Conservation (phyloP, 2,329 filamentous ascomycete species). For the Tolypocladium tropicale region DNA sequence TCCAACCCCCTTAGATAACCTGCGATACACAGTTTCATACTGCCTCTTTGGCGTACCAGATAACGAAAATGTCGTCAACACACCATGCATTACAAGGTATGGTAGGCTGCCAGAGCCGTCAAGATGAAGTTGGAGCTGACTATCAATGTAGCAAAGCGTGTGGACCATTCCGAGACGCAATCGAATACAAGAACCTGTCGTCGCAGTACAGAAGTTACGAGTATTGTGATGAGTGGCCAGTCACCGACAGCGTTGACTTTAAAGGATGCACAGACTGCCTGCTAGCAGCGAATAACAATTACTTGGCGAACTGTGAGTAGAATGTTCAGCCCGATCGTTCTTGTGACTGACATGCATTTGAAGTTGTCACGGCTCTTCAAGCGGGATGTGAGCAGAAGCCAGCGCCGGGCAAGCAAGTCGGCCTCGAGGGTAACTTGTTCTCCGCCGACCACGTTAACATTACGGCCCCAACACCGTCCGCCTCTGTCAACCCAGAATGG, state of each 20-base stretch:
- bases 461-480: conserved; percentile 34
- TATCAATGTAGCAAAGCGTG: conserved; percentile 36
- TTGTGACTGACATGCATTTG: conserved; percentile 10
- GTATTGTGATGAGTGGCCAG: conserved; percentile 42
- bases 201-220: conserved; percentile 34
- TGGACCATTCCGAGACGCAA: conserved; percentile 32
- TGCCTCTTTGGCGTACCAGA: conserved; percentile 43
- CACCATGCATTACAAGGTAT: conserved; percentile 43
- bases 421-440: conserved; percentile 42
- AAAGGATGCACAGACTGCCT: conserved; percentile 38
- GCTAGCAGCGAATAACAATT: conserved; percentile 21
- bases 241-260: conserved; percentile 24
- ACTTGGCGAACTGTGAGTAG: conserved; percentile 43
- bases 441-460: conserved; percentile 35
- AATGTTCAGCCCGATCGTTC: not conserved
- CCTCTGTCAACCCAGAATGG: conserved; percentile 28
- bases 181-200: conserved; percentile 40
- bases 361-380: conserved; percentile 40
- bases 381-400: conserved; percentile 47
- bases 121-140: not conserved
- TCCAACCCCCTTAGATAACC: conserved; percentile 35
- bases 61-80: conserved; percentile 28
- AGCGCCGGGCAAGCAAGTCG: conserved; percentile 32
- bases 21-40: conserved; percentile 43
- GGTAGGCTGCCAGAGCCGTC: not conserved